Evolutionary conservation across 495 filamentous ascomycete genomes (phyloP).

Genomic region (Talaromyces stipitatus): DNA sequence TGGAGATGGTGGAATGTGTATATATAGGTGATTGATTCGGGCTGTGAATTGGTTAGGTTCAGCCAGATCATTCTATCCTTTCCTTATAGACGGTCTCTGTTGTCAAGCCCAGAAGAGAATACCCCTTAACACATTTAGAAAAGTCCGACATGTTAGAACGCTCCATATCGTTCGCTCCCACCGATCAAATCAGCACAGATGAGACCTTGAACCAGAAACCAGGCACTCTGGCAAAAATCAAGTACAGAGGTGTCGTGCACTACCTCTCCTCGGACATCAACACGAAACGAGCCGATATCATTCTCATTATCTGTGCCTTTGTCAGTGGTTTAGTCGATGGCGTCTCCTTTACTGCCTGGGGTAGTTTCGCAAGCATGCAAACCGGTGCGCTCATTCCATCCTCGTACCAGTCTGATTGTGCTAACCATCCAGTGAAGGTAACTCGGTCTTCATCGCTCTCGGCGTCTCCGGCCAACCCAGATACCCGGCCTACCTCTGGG

Average conservation of each 20-base stretch:
- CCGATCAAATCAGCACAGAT: not conserved
- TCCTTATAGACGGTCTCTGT: too few species aligned
- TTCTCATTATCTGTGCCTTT: constrained; percentile 30
- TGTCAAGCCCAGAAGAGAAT: too few species aligned
- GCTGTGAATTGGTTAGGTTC: too few species aligned
- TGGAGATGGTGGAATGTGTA: not conserved
- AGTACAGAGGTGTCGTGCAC: not conserved
- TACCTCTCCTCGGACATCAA: constrained; percentile 13
- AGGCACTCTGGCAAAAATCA: not conserved
- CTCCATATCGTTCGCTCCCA: not conserved
- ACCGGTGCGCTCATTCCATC: constrained; percentile 28
- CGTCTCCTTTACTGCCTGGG: constrained; percentile 39
- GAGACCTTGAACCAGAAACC: not conserved
- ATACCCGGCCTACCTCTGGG: constrained; percentile 33
- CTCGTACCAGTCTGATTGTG: too few species aligned
- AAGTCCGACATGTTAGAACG: not conserved
- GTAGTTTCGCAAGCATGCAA: constrained; percentile 50
- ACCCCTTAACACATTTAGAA: too few species aligned
- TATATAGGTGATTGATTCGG: not conserved
- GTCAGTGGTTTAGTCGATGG: constrained; percentile 31
- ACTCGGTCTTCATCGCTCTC: constrained; percentile 33
- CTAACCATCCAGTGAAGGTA: constrained; percentile 15
- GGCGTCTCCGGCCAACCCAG: constrained; percentile 28
- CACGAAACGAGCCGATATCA: constrained; percentile 20
- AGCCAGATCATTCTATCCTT: too few species aligned